Evolutionary conservation across 148 eudicot species (phyloP), one percentile per base, ranked within the genome.

Genomic region (Fagopyrum homotropicum): DNA sequence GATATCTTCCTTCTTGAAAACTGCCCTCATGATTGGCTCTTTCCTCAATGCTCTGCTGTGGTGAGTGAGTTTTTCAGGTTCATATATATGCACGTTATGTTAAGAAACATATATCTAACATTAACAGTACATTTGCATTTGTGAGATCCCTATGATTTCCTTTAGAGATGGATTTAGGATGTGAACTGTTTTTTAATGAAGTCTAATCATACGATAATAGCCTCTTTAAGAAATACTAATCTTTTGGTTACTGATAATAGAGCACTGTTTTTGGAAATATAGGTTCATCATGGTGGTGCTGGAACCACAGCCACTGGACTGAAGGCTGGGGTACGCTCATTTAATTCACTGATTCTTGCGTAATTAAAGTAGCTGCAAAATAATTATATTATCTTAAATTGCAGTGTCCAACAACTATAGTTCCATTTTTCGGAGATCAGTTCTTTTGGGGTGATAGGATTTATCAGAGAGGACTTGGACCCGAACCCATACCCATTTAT

Each of bases 241-340:
- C 30, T 16, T 19, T 19, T 59, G 8, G 7, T 59, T 8, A 61
- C 4, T 57, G 43, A 40, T 61, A 10, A 22, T 57, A 57, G 22
- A 19, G 35, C 63, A 57, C 43, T 29, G 43, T 61, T 26, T 66
- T 66, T 43, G 71, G 71, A 66, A 66, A 35, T 47, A 55, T 78
- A 91, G 96, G 87, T 88, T 75, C 98, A 95, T 76, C 98, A 95
- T 81, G 98, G 98, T 48, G 98, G 98, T 60, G 98, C 93, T 51
- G 98, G 97, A 79, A 95, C 98, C 55, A 95, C 96, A 56, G 98
- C 98, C 68, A 88, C 90, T 73, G 97, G 98, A 80, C 85, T 95
- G 50, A 87, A 82, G 82, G 93, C 97, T 75, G 98, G 97, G 89
- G 98, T 95, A 90, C 66, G 82, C 57, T 72, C 51, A 66, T 40